Percentiles rank a stretch among this genome's conserved stretches.
These are phyloP conservation scores for Coniochaeta prunicola DNA, from an alignment of 2,329 filamentous ascomycete genomes.

Conservation along the genomic window DNA sequence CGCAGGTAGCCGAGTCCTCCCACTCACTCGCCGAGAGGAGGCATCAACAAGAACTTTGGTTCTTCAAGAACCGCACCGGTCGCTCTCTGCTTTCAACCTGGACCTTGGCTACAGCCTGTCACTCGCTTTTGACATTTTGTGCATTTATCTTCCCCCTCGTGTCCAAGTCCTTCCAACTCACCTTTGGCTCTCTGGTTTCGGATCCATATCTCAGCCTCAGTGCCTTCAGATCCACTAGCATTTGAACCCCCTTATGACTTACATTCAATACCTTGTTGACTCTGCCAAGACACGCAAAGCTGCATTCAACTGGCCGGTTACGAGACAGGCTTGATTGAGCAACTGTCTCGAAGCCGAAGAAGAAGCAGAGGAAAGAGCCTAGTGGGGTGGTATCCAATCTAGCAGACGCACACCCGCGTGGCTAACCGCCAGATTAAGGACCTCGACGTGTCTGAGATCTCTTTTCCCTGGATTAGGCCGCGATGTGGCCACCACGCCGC, in stretches of 20 bases:
- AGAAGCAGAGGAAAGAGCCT: neutral
- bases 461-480: constrained; percentile 3
- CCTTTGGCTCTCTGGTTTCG: neutral
- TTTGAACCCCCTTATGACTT: neutral
- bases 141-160: too few relatives aligned
- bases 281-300: neutral
- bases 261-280: neutral
- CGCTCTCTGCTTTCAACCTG: too few relatives aligned
- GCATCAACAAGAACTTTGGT: too few relatives aligned
- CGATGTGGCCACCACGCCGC: neutral
- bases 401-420: constrained; percentile 1
- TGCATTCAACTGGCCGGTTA: neutral
- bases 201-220: neutral
- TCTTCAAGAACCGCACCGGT: too few relatives aligned
- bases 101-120: too few relatives aligned
- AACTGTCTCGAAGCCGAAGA: neutral
- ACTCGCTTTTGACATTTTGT: too few relatives aligned
- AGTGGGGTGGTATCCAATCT: neutral
- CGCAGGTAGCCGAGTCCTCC: too few relatives aligned
- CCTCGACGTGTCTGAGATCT: neutral
- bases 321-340: neutral
- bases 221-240: neutral
- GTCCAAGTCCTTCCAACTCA: neutral
- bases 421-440: constrained; percentile 4
- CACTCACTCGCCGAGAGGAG: too few relatives aligned